phyloP scores from a whole-genome alignment of 345 rosid species.

The Reutealis trisperma region DNA sequence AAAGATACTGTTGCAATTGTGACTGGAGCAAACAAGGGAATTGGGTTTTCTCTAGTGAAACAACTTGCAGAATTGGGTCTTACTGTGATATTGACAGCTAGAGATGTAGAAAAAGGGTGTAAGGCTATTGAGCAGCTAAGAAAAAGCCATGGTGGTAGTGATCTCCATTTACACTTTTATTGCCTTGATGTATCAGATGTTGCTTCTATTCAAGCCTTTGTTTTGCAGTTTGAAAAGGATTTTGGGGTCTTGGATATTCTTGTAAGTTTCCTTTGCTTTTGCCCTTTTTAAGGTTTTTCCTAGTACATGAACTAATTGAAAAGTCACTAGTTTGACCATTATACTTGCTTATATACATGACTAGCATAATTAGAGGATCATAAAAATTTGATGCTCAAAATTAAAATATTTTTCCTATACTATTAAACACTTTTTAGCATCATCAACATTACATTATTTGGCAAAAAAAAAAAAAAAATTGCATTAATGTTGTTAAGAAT shows the following conservation, averaged over 20 bases:
- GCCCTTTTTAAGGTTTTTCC: too few species aligned
- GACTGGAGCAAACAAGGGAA: slow-evolving; percentile 90
- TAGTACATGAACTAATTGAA: neutral
- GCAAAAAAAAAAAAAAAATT: too few species aligned
- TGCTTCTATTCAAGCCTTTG: slow-evolving; percentile 59
- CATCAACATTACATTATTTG: too few species aligned
- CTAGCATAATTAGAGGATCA: too few species aligned
- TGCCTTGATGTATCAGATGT: slow-evolving; percentile 65
- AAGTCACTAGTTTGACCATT: too few species aligned
- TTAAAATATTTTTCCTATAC: too few species aligned
- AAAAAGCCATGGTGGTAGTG: slow-evolving; percentile 29
- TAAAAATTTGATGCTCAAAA: too few species aligned
- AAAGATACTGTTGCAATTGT: slow-evolving; percentile 67
- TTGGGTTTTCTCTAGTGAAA: slow-evolving; percentile 75
- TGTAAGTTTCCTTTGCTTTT: slow-evolving; percentile 37
- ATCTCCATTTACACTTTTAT: slow-evolving; percentile 41
- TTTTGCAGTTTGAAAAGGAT: slow-evolving; percentile 40
- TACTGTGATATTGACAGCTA: slow-evolving; percentile 70
- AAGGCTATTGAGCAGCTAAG: slow-evolving; percentile 53
- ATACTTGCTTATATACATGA: too few species aligned
- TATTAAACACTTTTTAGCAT: too few species aligned
- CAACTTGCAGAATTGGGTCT: slow-evolving; percentile 59
- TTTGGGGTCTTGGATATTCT: slow-evolving; percentile 66
- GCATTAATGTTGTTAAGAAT: too few species aligned
- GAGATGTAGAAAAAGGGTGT: slow-evolving; percentile 59